These are phyloP conservation scores for Corymbia citriodora DNA, from an alignment of 441 rosid species.

Conservation along the genomic window DNA sequence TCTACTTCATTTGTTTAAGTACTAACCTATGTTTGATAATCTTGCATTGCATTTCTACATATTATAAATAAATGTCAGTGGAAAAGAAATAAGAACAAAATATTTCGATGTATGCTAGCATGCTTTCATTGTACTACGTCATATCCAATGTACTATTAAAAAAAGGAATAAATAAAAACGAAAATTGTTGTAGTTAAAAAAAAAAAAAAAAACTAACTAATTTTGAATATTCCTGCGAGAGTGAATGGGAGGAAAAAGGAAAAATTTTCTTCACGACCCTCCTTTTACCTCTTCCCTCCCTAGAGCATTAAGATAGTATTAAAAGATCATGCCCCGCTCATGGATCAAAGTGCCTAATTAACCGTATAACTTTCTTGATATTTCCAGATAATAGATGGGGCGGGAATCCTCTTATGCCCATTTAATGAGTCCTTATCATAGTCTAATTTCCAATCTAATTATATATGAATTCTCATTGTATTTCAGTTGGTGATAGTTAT, in stretches of 20 bases:
- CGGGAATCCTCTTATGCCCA: background rate
- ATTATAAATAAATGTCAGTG: too few species aligned
- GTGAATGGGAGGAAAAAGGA: background rate
- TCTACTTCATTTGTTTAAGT: background rate
- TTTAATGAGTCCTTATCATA: background rate
- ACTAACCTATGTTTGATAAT: background rate
- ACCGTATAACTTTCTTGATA: background rate
- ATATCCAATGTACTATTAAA: background rate
- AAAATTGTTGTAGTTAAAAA: too few species aligned
- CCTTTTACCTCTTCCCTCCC: background rate
- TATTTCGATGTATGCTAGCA: too few species aligned
- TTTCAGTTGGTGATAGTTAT: background rate
- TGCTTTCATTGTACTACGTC: background rate
- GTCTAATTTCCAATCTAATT: background rate
- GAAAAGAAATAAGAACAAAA: too few species aligned
- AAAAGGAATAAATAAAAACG: background rate
- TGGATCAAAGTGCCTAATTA: background rate
- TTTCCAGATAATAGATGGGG: background rate
- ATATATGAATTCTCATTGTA: background rate
- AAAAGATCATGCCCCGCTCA: background rate
- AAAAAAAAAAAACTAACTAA: too few species aligned
- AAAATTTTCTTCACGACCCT: background rate
- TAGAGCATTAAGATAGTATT: background rate
- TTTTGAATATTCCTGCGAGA: background rate
- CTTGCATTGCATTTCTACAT: background rate